These are phyloP conservation scores for Asterella californica DNA, from an alignment of 225 moss, liverwort and hornwort species.

Conservation along the genomic window DNA sequence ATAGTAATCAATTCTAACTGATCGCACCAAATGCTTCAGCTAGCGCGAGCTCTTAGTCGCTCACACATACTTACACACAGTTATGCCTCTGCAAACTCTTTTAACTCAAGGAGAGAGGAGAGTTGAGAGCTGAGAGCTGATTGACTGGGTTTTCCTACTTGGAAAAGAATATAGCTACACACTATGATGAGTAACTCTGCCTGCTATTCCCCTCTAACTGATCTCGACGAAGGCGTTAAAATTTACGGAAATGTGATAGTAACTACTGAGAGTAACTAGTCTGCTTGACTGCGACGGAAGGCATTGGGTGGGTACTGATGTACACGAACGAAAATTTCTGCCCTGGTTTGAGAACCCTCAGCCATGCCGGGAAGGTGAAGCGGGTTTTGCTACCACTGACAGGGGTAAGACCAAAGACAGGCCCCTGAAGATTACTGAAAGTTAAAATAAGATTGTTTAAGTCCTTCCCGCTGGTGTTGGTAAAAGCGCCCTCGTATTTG, in stretches of 20 bases:
- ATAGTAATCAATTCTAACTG: neutral
- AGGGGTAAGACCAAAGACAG: conserved; percentile 12
- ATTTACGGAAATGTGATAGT: neutral
- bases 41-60: neutral
- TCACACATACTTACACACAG: neutral
- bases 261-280: conserved; percentile 8
- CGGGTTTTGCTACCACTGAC: neutral
- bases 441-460: conserved; percentile 5
- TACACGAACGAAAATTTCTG: conserved; percentile 17
- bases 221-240: neutral
- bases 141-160: neutral
- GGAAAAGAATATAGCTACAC: neutral
- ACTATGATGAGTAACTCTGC: neutral
- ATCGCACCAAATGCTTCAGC: neutral
- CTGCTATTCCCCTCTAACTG: neutral
- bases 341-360: conserved; percentile 12
- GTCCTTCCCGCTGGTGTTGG: conserved; percentile 14
- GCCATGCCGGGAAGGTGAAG: conserved; percentile 20
- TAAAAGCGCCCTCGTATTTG: conserved; percentile 22
- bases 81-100: conserved; percentile 10
- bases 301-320: conserved; percentile 4
- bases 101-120: neutral
- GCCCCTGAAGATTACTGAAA: conserved; percentile 7
- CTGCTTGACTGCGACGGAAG: conserved; percentile 4
- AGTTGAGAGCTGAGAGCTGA: conserved; percentile 7